Conservation (phyloP, 768 basidiomycete genomes). For the Lactarius tabidus region DNA sequence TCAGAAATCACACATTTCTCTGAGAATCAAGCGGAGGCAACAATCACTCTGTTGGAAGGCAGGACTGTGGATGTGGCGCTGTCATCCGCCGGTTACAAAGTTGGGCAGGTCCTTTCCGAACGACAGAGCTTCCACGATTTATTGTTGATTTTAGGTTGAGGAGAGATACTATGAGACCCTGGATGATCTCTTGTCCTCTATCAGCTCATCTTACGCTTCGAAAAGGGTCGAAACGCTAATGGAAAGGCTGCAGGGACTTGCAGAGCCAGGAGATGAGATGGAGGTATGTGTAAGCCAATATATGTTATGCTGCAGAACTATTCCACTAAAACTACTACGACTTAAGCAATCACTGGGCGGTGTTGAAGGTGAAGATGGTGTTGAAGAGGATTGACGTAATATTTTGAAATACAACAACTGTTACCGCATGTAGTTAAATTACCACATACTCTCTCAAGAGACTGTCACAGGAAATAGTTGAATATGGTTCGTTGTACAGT, state of each 20-base stretch:
- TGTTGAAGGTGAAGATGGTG: not conserved
- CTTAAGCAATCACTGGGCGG: not conserved
- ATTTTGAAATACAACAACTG: conserved; percentile 1
- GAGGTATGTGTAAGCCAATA: not conserved
- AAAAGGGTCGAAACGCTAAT: conserved; percentile 10
- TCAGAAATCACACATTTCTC: conserved; percentile 4
- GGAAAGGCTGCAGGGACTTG: conserved; percentile 11
- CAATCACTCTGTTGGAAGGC: conserved; percentile 19
- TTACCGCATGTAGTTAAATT: not conserved
- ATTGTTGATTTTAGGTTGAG: conserved; percentile 8
- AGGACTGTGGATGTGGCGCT: conserved; percentile 14
- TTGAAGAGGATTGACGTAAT: not conserved
- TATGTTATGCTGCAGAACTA: not conserved
- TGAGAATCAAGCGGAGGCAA: conserved; percentile 16
- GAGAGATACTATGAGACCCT: conserved; percentile 21
- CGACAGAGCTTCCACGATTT: not conserved
- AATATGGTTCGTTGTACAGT: conserved; percentile 22
- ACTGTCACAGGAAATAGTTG: not conserved
- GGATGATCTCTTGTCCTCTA: conserved; percentile 21
- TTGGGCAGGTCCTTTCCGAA: not conserved
- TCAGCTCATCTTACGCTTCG: conserved; percentile 15
- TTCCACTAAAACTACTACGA: not conserved
- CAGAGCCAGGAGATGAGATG: not conserved
- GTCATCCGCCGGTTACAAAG: conserved; percentile 21
- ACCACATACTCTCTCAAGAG: not conserved